Evolutionary conservation across 2,329 filamentous ascomycete species (phyloP), one percentile per base, ranked within the genome.

Genomic region (Fusarium globosum): DNA sequence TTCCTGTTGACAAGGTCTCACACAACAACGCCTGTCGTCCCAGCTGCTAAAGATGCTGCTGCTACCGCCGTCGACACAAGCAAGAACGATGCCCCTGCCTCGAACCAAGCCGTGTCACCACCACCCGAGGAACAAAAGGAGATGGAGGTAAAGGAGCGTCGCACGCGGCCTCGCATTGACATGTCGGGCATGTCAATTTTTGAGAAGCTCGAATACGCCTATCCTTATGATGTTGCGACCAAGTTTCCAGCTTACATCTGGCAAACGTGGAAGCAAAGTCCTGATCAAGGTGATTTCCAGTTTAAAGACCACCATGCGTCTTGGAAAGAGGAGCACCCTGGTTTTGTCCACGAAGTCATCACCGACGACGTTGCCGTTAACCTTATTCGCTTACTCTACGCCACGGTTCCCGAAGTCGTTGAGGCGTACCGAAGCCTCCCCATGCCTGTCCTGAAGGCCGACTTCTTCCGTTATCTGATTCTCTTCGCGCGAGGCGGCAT

Each of bases 221-320:
- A 96, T 83, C 94, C 95, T 26, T 99, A 98, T 86, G 93, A 97
- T 79, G 88, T 96, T 71, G 91, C 95, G 79, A 83, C 87, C 76
- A 97, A 96, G 82, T 98, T 98, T 82, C 96, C 96, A 7, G 95
- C 95, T 64, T 98, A 97, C 86, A 97, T 99, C 80, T 99, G 96
- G 96, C 96, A 99, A 87, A 99, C 96, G 20, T 99, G 96, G 96
- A 98, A 97, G 82, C 92, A 90, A 79, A 93, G 91, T 2, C 95
- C 96, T 0, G 89, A 91, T 4, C 93, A 94, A 28, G 87, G 90
- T 57, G 88, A 93, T 70, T 99, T 99, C 80, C 84, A 86, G 26
- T 95, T 97, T 80, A 91, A 95, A 70, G 90, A 93, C 52, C 88
- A 94, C 68, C 96, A 98, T 84, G 93, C 94, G 20, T 95, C 93